phyloP scores from a whole-genome alignment of 108 stramenopile genomes.

The Craspedostauros australis region DNA sequence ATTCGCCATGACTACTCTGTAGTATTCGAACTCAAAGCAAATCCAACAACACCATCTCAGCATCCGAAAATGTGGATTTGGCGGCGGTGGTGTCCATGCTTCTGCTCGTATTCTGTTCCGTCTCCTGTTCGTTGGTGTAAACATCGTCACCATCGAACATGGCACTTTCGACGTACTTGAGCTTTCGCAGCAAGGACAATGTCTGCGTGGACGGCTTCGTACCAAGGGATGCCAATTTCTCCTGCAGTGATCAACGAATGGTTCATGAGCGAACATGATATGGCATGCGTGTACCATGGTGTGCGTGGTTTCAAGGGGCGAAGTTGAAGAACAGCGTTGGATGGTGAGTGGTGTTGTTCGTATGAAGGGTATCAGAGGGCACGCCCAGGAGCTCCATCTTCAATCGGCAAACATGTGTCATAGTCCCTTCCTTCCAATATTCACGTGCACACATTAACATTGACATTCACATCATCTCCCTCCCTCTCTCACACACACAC shows the following conservation, averaged over 20 bases:
- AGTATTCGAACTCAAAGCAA: constrained; percentile 49
- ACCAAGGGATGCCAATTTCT: constrained; percentile 51
- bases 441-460: too few relatives aligned
- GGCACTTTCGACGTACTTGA: constrained; percentile 66
- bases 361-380: too few relatives aligned
- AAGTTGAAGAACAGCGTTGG: too few relatives aligned
- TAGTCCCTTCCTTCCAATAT: too few relatives aligned
- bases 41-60: constrained; percentile 80
- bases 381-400: neutral
- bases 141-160: constrained; percentile 52
- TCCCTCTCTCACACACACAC: too few relatives aligned
- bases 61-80: constrained; percentile 52
- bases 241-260: constrained; percentile 19
- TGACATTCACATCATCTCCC: too few relatives aligned
- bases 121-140: constrained; percentile 39
- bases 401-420: too few relatives aligned
- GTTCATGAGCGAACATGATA: neutral
- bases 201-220: constrained; percentile 54
- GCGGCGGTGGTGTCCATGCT: constrained; percentile 11
- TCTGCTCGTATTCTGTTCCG: too few relatives aligned
- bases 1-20: too few relatives aligned
- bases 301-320: too few relatives aligned
- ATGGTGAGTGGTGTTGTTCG: neutral
- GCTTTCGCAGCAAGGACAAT: constrained; percentile 56
- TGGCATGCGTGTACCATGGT: too few relatives aligned